Base-by-base conservation (phyloP, 2,329 filamentous ascomycete species). In the Aspergillus sp. region DNA sequence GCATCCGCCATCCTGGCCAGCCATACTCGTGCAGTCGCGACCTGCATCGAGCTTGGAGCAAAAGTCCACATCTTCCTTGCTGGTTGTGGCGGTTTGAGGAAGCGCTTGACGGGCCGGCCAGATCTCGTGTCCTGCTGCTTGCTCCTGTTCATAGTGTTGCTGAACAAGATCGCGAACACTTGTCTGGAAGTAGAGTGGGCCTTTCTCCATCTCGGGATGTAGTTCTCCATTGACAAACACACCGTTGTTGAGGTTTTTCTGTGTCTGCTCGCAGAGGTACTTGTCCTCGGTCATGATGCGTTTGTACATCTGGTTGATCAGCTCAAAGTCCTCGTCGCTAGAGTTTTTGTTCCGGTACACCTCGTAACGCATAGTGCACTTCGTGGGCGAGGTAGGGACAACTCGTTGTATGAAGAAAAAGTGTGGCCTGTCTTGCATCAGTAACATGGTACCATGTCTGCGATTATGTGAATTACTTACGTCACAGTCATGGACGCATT, bases 381-480 rank as follows among this genome's bases (percentile, higher is more conserved):
- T 77, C 41, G 70, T 75, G 0, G 83, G 74, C 0, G 75, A 73
- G 45, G 70, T 75, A 6, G 84, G 83, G 11, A 86, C 75, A 62
- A 85, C 83, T 52, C 82, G 75, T 65, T 86, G 82, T 59, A 85
- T 82, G 71, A 84, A 83, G 73, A 87, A 82, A 68, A 85, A 84
- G 24, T 67, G 71, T 36, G 80, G 75, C 9, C 79, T 81, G 45
- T 26, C 24, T 2, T 14, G 13, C 10, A 32, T 45, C 3, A 45
- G 43, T 11, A n/a, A 38, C 4, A 3, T 38, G 35, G 3, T 3
- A 2, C 16, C 3, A 17, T 3, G 11, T 14, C 13, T 10, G 5
- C 26, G 3, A 17, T n/a, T 9, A 26, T 3, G 32, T 14, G 5
- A 9, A n/a, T 45, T 46, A 64, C 61, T 60, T 58, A 72, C 62